phyloP scores from a whole-genome alignment of 2,329 filamentous ascomycete genomes.

The Neofusicoccum umdonicola region DNA sequence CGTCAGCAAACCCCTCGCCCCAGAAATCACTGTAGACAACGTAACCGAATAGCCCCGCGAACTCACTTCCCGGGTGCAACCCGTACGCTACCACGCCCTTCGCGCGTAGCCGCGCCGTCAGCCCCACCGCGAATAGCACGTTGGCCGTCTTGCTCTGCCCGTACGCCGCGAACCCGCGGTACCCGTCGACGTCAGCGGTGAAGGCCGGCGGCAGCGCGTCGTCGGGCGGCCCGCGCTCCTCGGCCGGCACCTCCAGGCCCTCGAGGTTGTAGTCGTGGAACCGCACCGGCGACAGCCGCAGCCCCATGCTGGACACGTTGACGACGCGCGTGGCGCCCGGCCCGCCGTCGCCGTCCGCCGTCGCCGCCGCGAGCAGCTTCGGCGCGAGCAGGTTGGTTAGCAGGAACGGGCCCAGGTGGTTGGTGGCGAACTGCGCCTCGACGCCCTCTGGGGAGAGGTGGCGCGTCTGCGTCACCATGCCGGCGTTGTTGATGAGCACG shows the following conservation, averaged over 20 bases:
- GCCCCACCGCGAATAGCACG: constrained; percentile 26
- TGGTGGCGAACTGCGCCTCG: constrained; percentile 47
- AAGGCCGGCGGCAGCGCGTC: not conserved
- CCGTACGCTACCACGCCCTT: constrained; percentile 28
- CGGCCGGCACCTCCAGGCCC: not conserved
- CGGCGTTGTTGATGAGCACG: constrained; percentile 43
- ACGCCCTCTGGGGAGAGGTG: constrained; percentile 40
- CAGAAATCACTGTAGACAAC: too few species aligned
- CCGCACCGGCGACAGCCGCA: constrained; percentile 20
- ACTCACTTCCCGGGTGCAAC: constrained; percentile 29
- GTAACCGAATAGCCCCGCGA: not conserved
- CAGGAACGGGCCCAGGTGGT: constrained; percentile 46
- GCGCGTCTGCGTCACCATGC: constrained; percentile 31
- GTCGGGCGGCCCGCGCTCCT: not conserved
- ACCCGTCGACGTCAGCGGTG: constrained; percentile 11
- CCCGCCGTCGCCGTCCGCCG: not conserved
- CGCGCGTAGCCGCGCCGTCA: constrained; percentile 25
- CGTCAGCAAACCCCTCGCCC: not conserved
- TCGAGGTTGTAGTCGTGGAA: constrained; percentile 24
- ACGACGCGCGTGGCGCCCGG: constrained; percentile 26
- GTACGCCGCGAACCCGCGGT: constrained; percentile 20
- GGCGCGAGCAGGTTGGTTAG: constrained; percentile 46
- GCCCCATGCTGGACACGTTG: constrained; percentile 27
- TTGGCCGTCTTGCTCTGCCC: constrained; percentile 28
- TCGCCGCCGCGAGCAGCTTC: constrained; percentile 35